Evolutionary conservation across 1,284 basidiomycete species (phyloP).

Genomic region (Apiotrichum domesticum): DNA sequence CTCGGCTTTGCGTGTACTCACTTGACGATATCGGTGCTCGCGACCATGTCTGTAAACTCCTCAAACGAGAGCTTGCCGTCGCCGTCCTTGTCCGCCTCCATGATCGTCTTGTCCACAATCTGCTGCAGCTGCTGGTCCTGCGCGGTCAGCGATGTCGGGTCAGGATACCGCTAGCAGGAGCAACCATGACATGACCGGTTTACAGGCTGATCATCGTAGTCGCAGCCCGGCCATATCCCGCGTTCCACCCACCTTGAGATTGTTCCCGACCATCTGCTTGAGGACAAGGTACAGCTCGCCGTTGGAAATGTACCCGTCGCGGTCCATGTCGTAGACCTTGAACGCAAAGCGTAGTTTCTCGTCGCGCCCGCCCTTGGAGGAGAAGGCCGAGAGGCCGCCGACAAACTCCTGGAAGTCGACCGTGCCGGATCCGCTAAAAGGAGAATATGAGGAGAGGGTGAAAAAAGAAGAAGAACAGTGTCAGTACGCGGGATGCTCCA

Average conservation of each 20-base stretch:
- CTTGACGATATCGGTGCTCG: constrained; percentile 65
- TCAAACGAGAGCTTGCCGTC: constrained; percentile 97
- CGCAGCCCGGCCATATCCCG: too few relatives aligned
- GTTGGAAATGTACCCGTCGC: constrained; percentile 97
- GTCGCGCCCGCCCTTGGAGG: constrained; percentile 87
- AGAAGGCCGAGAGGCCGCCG: constrained; percentile 93
- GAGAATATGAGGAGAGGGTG: neutral
- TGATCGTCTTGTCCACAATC: constrained; percentile 99
- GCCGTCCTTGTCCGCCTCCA: constrained; percentile 96
- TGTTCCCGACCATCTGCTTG: constrained; percentile 99
- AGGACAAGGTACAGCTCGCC: constrained; percentile 96
- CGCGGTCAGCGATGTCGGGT: too few relatives aligned
- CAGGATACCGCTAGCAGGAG: too few relatives aligned
- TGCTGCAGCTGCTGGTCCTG: constrained; percentile 98
- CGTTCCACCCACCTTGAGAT: constrained; percentile 68
- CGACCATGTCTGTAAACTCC: constrained; percentile 94
- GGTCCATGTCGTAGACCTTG: constrained; percentile 98
- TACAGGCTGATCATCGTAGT: too few relatives aligned
- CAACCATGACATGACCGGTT: too few relatives aligned
- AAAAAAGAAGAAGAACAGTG: too few relatives aligned
- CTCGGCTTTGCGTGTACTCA: constrained; percentile 19
- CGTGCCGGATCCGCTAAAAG: constrained; percentile 74
- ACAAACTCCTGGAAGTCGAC: constrained; percentile 99
- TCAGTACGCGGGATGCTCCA: too few relatives aligned
- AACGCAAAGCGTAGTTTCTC: constrained; percentile 95